A percentile compares a stretch with the other conserved stretches of the same genome.
These are phyloP conservation scores for Solanum verrucosum DNA, from an alignment of 257 asterid genomes.

Conservation along the genomic window DNA sequence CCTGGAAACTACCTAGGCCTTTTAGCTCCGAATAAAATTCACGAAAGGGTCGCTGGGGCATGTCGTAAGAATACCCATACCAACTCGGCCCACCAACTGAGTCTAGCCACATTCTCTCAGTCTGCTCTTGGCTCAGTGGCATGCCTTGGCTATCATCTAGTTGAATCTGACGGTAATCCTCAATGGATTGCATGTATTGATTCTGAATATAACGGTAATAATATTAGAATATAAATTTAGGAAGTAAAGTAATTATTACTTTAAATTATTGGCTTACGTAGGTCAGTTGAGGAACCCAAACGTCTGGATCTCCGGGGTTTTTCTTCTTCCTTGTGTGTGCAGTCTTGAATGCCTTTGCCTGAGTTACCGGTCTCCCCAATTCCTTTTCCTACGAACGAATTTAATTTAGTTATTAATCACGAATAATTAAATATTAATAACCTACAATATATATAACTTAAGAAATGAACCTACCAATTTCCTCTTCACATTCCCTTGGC, in stretches of 20 bases:
- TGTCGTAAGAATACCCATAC: not conserved
- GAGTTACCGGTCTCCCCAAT: not conserved
- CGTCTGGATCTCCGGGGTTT: not conserved
- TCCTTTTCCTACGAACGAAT: not conserved
- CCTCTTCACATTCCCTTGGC: not conserved
- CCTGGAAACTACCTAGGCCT: not conserved
- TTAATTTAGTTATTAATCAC: not conserved
- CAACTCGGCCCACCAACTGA: not conserved
- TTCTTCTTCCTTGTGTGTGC: not conserved
- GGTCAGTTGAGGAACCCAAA: not conserved
- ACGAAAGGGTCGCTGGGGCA: not conserved
- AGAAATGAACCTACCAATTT: not conserved
- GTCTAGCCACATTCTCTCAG: not conserved
- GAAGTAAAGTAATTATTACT: not conserved
- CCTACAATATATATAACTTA: not conserved
- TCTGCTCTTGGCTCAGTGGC: not conserved
- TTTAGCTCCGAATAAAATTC: not conserved
- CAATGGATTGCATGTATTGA: not conserved
- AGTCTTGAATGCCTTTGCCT: not conserved
- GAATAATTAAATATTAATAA: not conserved
- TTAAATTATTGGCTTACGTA: not conserved
- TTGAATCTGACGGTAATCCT: not conserved
- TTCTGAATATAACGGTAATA: not conserved
- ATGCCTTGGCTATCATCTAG: not conserved
- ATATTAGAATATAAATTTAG: not conserved